Base-by-base conservation (phyloP, 139 green algal genomes). In the Coelastrella sp. region DNA sequence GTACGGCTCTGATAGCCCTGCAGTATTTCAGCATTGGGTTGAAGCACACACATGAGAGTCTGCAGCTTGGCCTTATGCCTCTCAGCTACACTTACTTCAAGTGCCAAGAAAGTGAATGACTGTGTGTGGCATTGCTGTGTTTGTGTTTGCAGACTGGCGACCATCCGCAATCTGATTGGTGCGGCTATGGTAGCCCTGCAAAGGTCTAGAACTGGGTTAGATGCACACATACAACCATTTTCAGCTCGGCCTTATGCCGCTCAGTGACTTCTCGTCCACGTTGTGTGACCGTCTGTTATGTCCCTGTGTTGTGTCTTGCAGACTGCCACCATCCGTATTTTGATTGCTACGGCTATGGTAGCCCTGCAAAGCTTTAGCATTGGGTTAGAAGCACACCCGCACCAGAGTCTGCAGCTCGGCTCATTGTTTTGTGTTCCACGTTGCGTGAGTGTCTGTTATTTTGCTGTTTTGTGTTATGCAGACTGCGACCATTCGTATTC, bases 1-100 rank as follows among this genome's bases (percentile, higher is more conserved):
- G 94, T 16, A 85, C 96, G 20, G 92, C 91, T 5, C 87, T 90
- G 2, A 86, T 96, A 17, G 81, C 93, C 16, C 92, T 98, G 57
- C 86, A 86, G 2, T 92, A 93, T 64, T 97, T 97, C 75, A 60
- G 77, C 4, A 93, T 90, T 20, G 93, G 91, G 0, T n/a, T 95
- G 0, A 0, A 47, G 0, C 32, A 47, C 32, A 47, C 32, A 1
- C 32, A 47, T 6, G 77, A 47, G 32, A 47, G 32, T 47, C 32
- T 47, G 32, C 32, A 47, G 32, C 32, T 47, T 1, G 0, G 32
- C 32, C n/a, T n/a, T n/a, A n/a, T n/a, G n/a, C n/a, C n/a, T n/a
- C n/a, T n/a, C n/a, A 11, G 64, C 11, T 73, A 19, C 64, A 8
- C 8, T 8, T 73, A n/a, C n/a, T n/a, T n/a, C n/a, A n/a, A n/a